A percentile compares a stretch with the other conserved stretches of the same genome.
Evolutionary conservation across 306 rosid species (phyloP).

Genomic region (Myrica gale): DNA sequence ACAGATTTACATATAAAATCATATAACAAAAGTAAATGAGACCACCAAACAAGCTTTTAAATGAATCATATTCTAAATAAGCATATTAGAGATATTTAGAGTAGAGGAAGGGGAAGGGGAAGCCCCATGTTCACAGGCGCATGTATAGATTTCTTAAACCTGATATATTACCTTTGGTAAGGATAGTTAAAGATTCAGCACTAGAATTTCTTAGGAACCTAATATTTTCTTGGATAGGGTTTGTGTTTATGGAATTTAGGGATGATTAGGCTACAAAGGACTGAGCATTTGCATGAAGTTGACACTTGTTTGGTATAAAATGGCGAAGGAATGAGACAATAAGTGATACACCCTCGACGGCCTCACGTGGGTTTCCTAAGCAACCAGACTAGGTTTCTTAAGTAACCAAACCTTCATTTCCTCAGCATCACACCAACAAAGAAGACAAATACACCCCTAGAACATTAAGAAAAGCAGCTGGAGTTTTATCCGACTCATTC

Average conservation of each 20-base stretch:
- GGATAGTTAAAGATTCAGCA: not conserved
- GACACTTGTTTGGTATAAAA: not conserved
- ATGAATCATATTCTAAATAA: not conserved
- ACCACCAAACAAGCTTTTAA: not conserved
- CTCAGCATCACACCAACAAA: not conserved
- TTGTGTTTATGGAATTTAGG: not conserved
- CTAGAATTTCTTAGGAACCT: not conserved
- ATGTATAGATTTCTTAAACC: not conserved
- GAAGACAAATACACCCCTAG: not conserved
- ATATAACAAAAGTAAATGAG: not conserved
- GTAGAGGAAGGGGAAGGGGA: not conserved
- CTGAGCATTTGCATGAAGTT: not conserved
- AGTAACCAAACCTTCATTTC: too few species aligned
- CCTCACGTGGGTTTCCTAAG: not conserved
- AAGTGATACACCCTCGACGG: not conserved
- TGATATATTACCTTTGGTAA: not conserved
- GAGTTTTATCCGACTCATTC: too few species aligned
- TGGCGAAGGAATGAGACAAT: not conserved
- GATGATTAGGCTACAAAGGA: not conserved
- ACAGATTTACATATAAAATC: constrained; percentile 4
- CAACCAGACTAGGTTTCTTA: too few species aligned
- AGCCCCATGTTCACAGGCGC: not conserved
- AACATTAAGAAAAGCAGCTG: not conserved
- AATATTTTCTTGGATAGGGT: not conserved
- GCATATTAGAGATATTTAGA: not conserved